Conservation (phyloP, 2,329 filamentous ascomycete genomes). For the Exophiala calicioides region DNA sequence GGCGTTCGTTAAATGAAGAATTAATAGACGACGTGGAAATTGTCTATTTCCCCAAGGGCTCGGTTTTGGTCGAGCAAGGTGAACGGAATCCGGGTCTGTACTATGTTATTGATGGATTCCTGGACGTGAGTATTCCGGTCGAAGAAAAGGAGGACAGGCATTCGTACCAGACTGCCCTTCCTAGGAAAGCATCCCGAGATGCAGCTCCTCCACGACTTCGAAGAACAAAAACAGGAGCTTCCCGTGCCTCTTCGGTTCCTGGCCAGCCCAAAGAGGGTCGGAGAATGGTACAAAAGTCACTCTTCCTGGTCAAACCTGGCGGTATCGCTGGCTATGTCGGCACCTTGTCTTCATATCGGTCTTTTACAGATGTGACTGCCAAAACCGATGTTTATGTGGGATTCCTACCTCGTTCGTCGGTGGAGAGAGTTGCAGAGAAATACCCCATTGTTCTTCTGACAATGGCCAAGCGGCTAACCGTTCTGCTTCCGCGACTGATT, state of each 20-base stretch:
- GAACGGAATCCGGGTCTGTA: conserved; percentile 96
- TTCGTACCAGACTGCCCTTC: neutral
- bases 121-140: conserved; percentile 85
- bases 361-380: conserved; percentile 93
- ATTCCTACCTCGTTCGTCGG: conserved; percentile 78
- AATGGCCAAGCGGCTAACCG: conserved; percentile 92
- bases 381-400: conserved; percentile 99
- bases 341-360: conserved; percentile 90
- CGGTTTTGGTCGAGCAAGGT: conserved; percentile 91
- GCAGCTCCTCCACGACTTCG: conserved; percentile 49
- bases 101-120: conserved; percentile 95
- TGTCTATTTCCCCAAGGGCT: conserved; percentile 93
- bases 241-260: conserved; percentile 35
- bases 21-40: conserved; percentile 93
- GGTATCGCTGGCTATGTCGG: conserved; percentile 93
- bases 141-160: conserved; percentile 55
- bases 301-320: conserved; percentile 91
- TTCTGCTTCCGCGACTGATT: conserved; percentile 82
- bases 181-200: conserved; percentile 19
- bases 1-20: conserved; percentile 70
- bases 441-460: conserved; percentile 92
- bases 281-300: conserved; percentile 62
- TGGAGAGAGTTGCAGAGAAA: conserved; percentile 89
- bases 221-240: conserved; percentile 46
- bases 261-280: conserved; percentile 38